Conservation (phyloP, 345 rosid genomes). For the Syzygium oleosum region DNA sequence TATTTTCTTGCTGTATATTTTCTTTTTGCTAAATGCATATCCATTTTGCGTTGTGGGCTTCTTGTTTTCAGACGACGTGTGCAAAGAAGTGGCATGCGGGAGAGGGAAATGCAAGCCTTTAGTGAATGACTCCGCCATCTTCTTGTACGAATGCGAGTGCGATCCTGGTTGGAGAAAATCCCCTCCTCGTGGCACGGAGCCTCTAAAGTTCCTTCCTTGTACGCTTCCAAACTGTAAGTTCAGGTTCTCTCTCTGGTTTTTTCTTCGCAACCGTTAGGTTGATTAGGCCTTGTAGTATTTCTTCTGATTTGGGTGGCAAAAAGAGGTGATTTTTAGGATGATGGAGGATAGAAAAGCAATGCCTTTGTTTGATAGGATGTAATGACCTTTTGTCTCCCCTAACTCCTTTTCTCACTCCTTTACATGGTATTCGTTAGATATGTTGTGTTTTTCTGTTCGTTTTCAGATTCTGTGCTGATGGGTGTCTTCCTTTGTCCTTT, state of each 20-base stretch:
- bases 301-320: neutral
- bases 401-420: neutral
- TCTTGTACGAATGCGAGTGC: neutral
- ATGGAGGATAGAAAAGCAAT: neutral
- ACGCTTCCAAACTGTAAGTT: neutral
- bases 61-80: neutral
- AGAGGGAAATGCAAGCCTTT: neutral
- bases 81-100: neutral
- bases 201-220: neutral
- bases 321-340: neutral
- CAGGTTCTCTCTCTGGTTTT: neutral
- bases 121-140: neutral
- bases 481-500: neutral
- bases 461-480: neutral
- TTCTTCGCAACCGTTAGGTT: neutral
- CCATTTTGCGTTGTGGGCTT: neutral
- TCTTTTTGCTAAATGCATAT: neutral
- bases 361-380: neutral
- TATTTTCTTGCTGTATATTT: neutral
- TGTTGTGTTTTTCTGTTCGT: neutral
- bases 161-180: neutral
- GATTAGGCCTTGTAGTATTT: neutral
- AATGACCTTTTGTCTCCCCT: neutral
- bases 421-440: neutral
- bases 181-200: neutral